phyloP scores from a whole-genome alignment of 1,139 yeast species.

The Saccharomycopsis hybrid region DNA sequence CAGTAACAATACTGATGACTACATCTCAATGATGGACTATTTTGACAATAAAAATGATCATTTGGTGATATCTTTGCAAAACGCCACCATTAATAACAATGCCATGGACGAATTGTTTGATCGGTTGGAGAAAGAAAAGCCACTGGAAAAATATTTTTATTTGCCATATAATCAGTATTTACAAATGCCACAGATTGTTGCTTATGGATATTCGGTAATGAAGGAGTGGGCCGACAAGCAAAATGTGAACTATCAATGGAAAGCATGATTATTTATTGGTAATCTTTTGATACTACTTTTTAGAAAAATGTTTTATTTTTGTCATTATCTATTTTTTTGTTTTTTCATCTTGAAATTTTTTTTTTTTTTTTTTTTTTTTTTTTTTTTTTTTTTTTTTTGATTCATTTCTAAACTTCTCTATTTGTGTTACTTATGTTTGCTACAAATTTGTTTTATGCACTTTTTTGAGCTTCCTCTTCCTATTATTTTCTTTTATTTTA shows the following conservation, averaged over 20 bases:
- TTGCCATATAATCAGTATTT: slow-evolving; percentile 25
- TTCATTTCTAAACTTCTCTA: too few relatives aligned
- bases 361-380: too few relatives aligned
- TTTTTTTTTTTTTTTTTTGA: too few relatives aligned
- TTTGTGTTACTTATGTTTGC: too few relatives aligned
- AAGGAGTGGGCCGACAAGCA: slow-evolving; percentile 31
- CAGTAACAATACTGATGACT: not conserved
- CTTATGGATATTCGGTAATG: slow-evolving; percentile 30
- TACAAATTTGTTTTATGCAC: too few relatives aligned
- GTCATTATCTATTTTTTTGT: too few relatives aligned
- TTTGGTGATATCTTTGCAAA: not conserved
- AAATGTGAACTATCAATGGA: slow-evolving; percentile 23
- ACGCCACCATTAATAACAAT: not conserved
- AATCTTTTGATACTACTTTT: too few relatives aligned
- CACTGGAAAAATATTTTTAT: slow-evolving; percentile 4
- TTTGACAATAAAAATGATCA: slow-evolving; percentile 8
- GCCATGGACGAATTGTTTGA: not conserved
- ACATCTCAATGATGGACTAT: slow-evolving; percentile 11
- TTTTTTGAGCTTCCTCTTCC: too few relatives aligned
- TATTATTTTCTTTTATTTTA: too few relatives aligned
- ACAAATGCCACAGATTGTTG: slow-evolving; percentile 35
- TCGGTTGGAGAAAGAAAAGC: slow-evolving; percentile 3
- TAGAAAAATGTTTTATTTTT: too few relatives aligned
- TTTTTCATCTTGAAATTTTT: too few relatives aligned
- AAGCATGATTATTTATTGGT: too few relatives aligned